Conservation (phyloP, 352 stramenopile species). For the Detonula confervacea region DNA sequence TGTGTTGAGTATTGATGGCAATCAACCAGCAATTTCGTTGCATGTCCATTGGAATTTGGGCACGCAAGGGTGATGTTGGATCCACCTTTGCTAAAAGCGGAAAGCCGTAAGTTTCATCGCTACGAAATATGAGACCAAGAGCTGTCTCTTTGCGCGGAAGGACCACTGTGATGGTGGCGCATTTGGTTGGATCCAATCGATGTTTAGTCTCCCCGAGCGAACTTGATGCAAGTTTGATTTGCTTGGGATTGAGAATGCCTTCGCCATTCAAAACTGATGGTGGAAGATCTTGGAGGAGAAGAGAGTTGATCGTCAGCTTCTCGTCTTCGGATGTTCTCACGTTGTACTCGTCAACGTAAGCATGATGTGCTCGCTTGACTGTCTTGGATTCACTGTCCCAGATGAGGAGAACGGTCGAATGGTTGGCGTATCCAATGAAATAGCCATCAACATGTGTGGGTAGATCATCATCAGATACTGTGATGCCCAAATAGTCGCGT, state of each 20-base stretch:
- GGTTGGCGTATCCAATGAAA: slow-evolving; percentile 21
- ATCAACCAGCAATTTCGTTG: slow-evolving; percentile 26
- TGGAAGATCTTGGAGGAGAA: slow-evolving; percentile 18
- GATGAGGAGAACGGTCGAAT: slow-evolving; percentile 3
- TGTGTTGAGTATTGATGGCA: slow-evolving; percentile 5
- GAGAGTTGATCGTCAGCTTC: slow-evolving; percentile 6
- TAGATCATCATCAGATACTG: background rate
- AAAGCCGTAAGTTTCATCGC: slow-evolving; percentile 19
- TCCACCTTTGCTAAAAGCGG: slow-evolving; percentile 10
- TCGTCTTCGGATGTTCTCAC: background rate
- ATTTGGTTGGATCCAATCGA: slow-evolving; percentile 1
- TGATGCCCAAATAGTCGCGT: background rate
- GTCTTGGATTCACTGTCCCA: background rate
- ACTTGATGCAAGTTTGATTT: background rate
- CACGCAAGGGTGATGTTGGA: background rate
- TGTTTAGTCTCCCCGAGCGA: background rate
- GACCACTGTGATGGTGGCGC: slow-evolving; percentile 16
- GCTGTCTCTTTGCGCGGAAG: slow-evolving; percentile 14
- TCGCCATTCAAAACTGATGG: background rate
- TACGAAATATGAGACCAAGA: slow-evolving; percentile 16
- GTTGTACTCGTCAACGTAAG: slow-evolving; percentile 10
- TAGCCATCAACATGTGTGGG: slow-evolving; percentile 20
- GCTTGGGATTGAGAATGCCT: background rate
- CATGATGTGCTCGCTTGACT: slow-evolving; percentile 17
- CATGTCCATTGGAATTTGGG: slow-evolving; percentile 13